Base-by-base conservation (phyloP, 2,329 filamentous ascomycete genomes). In the Aspergillus udagawae region DNA sequence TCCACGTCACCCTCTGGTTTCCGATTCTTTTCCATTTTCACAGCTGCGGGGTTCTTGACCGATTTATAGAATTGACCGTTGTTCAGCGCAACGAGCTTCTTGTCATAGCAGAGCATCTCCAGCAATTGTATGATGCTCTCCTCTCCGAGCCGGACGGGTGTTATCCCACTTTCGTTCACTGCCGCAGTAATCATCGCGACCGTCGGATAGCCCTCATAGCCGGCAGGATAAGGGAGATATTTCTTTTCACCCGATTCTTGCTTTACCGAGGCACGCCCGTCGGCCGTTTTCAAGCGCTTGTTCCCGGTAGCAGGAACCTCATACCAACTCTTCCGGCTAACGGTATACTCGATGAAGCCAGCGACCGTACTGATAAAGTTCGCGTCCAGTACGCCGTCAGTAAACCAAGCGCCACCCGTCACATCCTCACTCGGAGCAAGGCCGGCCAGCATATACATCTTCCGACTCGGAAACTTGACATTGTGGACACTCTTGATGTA, bases 341-440 rank as follows among this genome's bases (percentile, higher is more conserved):
- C 85, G 60, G 86, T 87, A 62, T 88, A 84, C 65, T 91, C 89
- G 52, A 96, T 84, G 58, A 89, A 83, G 21, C 84, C 82, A 59
- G 89, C 85, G 51, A 97, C 80, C 45, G 86, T 85, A 56, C 90
- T 86, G 66, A 97, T 92, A 71, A 99, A 91, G 57, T 89, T 89
- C 62, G 90, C 87, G 74, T 99, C 94, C 12, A 97, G 83, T 63
- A 92, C 89, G 53, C 91, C 90, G 61, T 96, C 92, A 7, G 90
- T 92, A 73, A 94, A 97, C 91, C 93, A 99, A 8, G 91, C 89
- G 1, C 94, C 94, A 50, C 94, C 94, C 0, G 92, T 96, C 49
- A 95, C 90, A 60, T 94, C 89, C 60, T 97, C 92, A 54, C 88
- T 91, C 0, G 94, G 93, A 10, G 86, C 85, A 59, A 99, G 83